phyloP scores from a whole-genome alignment of 768 basidiomycete genomes.

The Gelatoporia subvermispora region DNA sequence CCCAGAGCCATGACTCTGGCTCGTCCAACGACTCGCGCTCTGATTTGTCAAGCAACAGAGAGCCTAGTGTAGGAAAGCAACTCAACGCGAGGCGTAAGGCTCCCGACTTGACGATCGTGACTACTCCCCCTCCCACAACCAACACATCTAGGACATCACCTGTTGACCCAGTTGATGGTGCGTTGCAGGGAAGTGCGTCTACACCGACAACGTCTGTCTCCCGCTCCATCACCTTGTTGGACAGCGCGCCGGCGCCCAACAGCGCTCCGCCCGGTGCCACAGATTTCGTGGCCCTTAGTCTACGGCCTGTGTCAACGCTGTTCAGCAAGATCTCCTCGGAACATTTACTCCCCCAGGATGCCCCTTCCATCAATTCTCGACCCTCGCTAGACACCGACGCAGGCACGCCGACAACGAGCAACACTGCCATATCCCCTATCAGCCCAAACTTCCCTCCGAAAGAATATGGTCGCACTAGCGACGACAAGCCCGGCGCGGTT shows the following conservation, averaged over 20 bases:
- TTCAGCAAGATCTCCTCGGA: slow-evolving; percentile 68
- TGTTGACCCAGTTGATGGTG: slow-evolving; percentile 12
- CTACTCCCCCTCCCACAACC: slow-evolving; percentile 7
- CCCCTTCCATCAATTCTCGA: slow-evolving; percentile 18
- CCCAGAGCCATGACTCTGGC: slow-evolving; percentile 7
- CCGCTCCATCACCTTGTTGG: slow-evolving; percentile 5
- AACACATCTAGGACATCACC: slow-evolving; percentile 4
- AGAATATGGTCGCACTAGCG: slow-evolving; percentile 9
- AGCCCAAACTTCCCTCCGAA: slow-evolving; percentile 33
- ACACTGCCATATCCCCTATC: slow-evolving; percentile 42
- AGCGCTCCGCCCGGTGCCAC: slow-evolving; percentile 63
- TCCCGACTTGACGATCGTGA: slow-evolving; percentile 24
- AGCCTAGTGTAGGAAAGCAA: slow-evolving; percentile 10
- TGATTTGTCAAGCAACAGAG: slow-evolving; percentile 1
- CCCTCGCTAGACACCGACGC: slow-evolving; percentile 37
- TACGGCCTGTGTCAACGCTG: slow-evolving; percentile 71
- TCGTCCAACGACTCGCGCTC: slow-evolving; percentile 16
- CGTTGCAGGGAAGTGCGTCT: slow-evolving; percentile 7
- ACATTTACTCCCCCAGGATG: slow-evolving; percentile 26
- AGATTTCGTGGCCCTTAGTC: slow-evolving; percentile 61
- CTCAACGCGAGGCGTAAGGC: slow-evolving; percentile 21
- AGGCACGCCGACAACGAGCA: slow-evolving; percentile 47
- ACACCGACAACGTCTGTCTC: slow-evolving; percentile 16
- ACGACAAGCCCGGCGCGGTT: slow-evolving; percentile 26
- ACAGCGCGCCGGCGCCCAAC: slow-evolving; percentile 32